Base-by-base conservation (phyloP, 139 green algal species). In the Volvox reticuliferus region DNA sequence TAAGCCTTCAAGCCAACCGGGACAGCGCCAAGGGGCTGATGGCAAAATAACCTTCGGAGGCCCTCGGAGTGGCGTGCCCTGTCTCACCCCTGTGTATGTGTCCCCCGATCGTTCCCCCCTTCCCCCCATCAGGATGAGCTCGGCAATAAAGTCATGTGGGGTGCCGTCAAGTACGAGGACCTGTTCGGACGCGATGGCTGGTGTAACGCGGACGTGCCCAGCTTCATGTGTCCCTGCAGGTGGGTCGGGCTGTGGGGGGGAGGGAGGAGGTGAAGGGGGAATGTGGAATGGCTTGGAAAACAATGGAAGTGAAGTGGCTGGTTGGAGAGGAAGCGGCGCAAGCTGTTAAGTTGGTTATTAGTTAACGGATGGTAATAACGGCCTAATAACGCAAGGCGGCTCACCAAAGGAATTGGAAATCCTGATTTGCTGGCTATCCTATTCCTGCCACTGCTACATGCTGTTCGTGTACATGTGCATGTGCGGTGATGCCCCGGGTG, bases 131-230 rank as follows among this genome's bases (percentile, higher is more conserved):
- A 91, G 87, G 87, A 91, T 77, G n/a, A 78, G 63, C 44, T 89
- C 0, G 86, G 86, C 71, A 76, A 55, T 18, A 30, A 36, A 26
- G 87, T 91, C 1, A 77, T 37, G 79, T 94, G 81, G 82, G 93
- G 93, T 5, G 33, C 69, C 0, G 69, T 90, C 0, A 37, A 65
- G 18, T 91, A 83, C 14, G 91, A 94, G 18, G 82, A 94, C 12
- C 65, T 96, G 77, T 92, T 92, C 32, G 94, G 94, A 6, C 77
- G 44, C 0, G 18, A 93, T 5, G 94, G 94, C 62, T 96, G 93
- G 93, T 96, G 94, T 84, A 92, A 95, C 63, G 86, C 90, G 14
- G 93, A 92, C 32, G 26, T 68, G 12, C 90, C 91, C 32, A 80
- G 44, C 19, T 75, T 88, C 62, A 28, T 28, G 1, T 92, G 82